Conservation (phyloP, 257 asterid genomes). For the Hygrophila difformis region DNA sequence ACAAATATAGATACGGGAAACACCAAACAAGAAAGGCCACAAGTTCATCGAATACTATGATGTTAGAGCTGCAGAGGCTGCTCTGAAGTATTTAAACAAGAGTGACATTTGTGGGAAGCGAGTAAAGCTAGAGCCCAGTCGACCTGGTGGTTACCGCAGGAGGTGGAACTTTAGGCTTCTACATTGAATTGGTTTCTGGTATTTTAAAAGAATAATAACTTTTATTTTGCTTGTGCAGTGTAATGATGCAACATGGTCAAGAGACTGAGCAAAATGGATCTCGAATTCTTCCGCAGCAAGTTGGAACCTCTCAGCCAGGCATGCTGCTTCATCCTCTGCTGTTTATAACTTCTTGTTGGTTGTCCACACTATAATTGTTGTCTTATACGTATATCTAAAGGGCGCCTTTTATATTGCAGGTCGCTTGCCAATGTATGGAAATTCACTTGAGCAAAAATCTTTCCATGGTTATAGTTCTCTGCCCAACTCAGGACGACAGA, state of each 20-base stretch:
- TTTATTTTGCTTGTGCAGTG: constrained; percentile 24
- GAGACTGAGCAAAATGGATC: constrained; percentile 73
- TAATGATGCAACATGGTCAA: constrained; percentile 78
- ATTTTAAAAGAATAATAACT: too few relatives aligned
- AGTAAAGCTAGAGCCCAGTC: constrained; percentile 93
- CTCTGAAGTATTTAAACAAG: constrained; percentile 86
- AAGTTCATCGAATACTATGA: constrained; percentile 92
- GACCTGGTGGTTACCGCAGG: constrained; percentile 86
- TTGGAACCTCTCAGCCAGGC: constrained; percentile 97
- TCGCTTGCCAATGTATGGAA: constrained; percentile 71
- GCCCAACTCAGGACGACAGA: constrained; percentile 42
- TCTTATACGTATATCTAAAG: background rate
- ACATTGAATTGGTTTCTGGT: too few relatives aligned
- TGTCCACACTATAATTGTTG: background rate
- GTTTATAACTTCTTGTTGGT: background rate
- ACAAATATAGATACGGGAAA: constrained; percentile 71
- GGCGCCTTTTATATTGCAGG: constrained; percentile 32
- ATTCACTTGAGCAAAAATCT: constrained; percentile 65
- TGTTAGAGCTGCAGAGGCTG: constrained; percentile 96
- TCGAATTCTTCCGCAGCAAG: constrained; percentile 51
- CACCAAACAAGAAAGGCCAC: constrained; percentile 88
- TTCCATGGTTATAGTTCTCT: constrained; percentile 45
- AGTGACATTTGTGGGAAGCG: constrained; percentile 96
- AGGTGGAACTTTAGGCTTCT: constrained; percentile 27
- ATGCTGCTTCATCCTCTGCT: constrained; percentile 11